These are phyloP conservation scores for Tricholoma sp. DNA, from an alignment of 768 basidiomycete species.

Conservation along the genomic window DNA sequence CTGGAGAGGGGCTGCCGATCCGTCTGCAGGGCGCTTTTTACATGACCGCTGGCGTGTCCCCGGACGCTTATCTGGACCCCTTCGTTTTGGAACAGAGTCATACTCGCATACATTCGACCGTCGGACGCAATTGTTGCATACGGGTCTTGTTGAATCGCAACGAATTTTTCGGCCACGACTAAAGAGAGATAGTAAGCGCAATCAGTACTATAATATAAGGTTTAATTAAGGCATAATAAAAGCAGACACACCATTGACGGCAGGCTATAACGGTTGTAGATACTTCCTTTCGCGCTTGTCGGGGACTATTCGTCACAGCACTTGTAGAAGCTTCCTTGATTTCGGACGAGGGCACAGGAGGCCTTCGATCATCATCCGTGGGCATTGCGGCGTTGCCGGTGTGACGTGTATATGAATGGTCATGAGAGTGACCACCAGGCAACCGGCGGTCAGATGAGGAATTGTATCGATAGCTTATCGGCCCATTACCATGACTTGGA, in stretches of 20 bases:
- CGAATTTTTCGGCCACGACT: constrained; percentile 83
- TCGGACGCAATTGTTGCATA: constrained; percentile 78
- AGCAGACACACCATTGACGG: constrained; percentile 65
- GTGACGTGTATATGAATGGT: constrained; percentile 34
- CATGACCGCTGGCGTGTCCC: constrained; percentile 80
- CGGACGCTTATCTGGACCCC: constrained; percentile 83
- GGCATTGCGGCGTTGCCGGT: constrained; percentile 24
- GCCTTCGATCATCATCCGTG: constrained; percentile 26
- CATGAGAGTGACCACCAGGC: constrained; percentile 42
- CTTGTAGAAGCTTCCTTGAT: constrained; percentile 30
- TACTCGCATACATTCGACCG: constrained; percentile 76
- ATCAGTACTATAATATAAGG: constrained; percentile 35
- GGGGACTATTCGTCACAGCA: constrained; percentile 24
- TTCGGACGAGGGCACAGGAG: constrained; percentile 29
- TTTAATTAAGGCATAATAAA: constrained; percentile 34
- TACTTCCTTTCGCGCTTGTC: constrained; percentile 48
- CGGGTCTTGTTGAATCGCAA: constrained; percentile 78
- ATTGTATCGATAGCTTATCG: constrained; percentile 34
- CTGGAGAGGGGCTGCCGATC: constrained; percentile 41
- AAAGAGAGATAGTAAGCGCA: constrained; percentile 23
- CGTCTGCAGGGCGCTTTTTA: constrained; percentile 71
- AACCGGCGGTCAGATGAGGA: constrained; percentile 38
- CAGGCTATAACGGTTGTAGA: constrained; percentile 77
- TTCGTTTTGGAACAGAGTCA: constrained; percentile 73
- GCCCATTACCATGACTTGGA: constrained; percentile 28